Evolutionary conservation across 768 basidiomycete genomes (phyloP).

Genomic region (Lyophyllum atratum): DNA sequence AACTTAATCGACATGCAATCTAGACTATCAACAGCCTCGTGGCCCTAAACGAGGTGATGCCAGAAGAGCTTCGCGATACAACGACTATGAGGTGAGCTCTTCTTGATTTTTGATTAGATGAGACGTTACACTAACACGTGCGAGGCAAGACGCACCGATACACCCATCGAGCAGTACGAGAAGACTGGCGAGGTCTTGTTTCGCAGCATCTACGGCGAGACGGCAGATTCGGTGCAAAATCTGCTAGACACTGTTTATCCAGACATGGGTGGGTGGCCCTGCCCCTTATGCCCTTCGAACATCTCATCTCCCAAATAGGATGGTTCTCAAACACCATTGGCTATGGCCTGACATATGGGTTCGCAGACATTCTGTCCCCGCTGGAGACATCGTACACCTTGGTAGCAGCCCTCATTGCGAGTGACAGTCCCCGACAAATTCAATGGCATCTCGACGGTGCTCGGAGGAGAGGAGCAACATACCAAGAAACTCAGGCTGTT

Average conservation of each 20-base stretch:
- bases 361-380: slow-evolving; percentile 44
- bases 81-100: slow-evolving; percentile 39
- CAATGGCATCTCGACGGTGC: slow-evolving; percentile 68
- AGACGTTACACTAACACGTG: not conserved
- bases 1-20: not conserved
- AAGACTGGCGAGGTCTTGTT: slow-evolving; percentile 46
- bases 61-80: slow-evolving; percentile 51
- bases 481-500: slow-evolving; percentile 54
- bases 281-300: not conserved
- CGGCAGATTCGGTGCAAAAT: slow-evolving; percentile 45
- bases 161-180: slow-evolving; percentile 44
- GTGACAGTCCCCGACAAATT: slow-evolving; percentile 64
- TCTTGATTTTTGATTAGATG: not conserved
- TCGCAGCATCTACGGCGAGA: slow-evolving; percentile 55
- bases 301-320: slow-evolving; percentile 32
- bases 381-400: slow-evolving; percentile 62
- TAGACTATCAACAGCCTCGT: slow-evolving; percentile 62
- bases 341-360: slow-evolving; percentile 59
- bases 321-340: slow-evolving; percentile 56
- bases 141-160: slow-evolving; percentile 38
- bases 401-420: slow-evolving; percentile 62
- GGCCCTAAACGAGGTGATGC: slow-evolving; percentile 51
- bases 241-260: slow-evolving; percentile 57
- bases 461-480: slow-evolving; percentile 51
- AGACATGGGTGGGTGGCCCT: slow-evolving; percentile 53